Evolutionary conservation across 2,329 filamentous ascomycete species (phyloP).

Genomic region (Neocucurbitaria cava): DNA sequence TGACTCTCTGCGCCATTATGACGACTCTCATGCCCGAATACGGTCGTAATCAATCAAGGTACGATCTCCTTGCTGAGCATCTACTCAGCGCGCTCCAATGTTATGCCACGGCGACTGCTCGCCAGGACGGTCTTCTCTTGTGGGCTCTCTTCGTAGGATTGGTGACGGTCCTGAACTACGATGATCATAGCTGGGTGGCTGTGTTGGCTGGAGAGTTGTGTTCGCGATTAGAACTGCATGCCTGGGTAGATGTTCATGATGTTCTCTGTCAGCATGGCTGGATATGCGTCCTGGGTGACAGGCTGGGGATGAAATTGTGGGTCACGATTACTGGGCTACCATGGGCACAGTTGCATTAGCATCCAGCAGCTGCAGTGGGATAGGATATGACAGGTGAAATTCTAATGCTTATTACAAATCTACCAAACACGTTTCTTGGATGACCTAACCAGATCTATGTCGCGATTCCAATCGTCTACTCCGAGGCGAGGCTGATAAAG

Average conservation of each 20-base stretch:
- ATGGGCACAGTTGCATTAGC: neutral
- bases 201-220: neutral
- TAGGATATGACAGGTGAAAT: neutral
- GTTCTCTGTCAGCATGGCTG: constrained; percentile 6
- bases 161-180: neutral
- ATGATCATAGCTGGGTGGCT: constrained; percentile 5
- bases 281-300: constrained; percentile 7
- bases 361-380: too few relatives aligned
- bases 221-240: neutral
- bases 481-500: too few relatives aligned
- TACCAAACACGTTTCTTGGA: too few relatives aligned
- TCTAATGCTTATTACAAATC: too few relatives aligned
- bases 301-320: constrained; percentile 1
- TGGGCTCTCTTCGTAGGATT: constrained; percentile 10
- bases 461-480: too few relatives aligned
- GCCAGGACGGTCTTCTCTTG: constrained; percentile 1
- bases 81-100: neutral
- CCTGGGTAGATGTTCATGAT: neutral
- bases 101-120: neutral
- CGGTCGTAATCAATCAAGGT: constrained; percentile 4
- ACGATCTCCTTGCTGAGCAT: constrained; percentile 4
- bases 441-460: too few relatives aligned
- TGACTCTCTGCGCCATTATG: constrained; percentile 11
- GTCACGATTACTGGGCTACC: too few relatives aligned
- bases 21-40: constrained; percentile 14